phyloP scores from a whole-genome alignment of 176 grass and related monocot genomes.

The Lolium multiflorum region DNA sequence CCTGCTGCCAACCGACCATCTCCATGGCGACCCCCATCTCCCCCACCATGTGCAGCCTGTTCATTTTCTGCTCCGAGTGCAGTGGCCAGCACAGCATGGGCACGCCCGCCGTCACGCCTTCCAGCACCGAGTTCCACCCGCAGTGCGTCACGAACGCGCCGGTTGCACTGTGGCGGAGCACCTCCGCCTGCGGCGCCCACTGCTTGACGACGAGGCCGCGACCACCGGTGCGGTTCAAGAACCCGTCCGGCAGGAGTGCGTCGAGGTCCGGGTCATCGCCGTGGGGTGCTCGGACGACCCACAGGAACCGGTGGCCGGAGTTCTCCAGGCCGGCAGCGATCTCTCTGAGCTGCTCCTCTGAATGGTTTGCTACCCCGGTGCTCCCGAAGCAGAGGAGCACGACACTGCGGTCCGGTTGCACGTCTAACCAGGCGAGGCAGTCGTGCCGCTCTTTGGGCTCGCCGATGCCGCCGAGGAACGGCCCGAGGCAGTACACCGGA shows the following conservation, averaged over 20 bases:
- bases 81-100: slow-evolving; percentile 55
- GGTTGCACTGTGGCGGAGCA: slow-evolving; percentile 40
- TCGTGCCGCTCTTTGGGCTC: no score
- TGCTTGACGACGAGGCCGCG: slow-evolving; percentile 43
- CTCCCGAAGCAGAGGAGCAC: no score
- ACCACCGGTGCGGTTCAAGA: slow-evolving; percentile 33
- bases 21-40: slow-evolving; percentile 29
- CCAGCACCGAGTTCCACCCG: slow-evolving; percentile 56
- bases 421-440: no score
- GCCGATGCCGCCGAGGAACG: no score
- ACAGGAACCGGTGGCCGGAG: slow-evolving; percentile 53
- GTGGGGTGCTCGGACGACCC: slow-evolving; percentile 43
- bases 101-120: slow-evolving; percentile 36
- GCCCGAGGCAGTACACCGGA: no score
- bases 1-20: slow-evolving; percentile 25
- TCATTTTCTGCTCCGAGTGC: slow-evolving; percentile 58
- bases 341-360: no score
- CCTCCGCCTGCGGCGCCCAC: slow-evolving; percentile 61
- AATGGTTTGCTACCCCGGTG: no score
- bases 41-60: slow-evolving; percentile 61
- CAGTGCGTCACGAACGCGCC: slow-evolving; percentile 58
- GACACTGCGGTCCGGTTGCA: no score
- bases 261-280: slow-evolving; percentile 8
- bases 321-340: slow-evolving; percentile 50
- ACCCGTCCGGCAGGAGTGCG: slow-evolving; percentile 22